phyloP scores from a whole-genome alignment of 176 grass and related monocot species.

The Oryza glumipatula region DNA sequence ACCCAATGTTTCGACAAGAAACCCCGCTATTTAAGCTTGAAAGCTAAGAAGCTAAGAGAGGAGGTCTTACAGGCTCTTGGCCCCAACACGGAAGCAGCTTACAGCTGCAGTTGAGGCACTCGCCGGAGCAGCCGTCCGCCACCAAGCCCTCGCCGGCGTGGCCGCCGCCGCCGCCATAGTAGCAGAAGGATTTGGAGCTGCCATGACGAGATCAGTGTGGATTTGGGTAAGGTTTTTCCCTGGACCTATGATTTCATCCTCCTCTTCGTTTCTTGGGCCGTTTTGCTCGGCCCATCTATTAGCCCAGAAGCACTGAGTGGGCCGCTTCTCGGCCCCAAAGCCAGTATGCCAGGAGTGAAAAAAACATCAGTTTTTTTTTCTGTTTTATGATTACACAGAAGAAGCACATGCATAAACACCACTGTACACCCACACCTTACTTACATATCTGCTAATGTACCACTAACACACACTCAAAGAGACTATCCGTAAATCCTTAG shows the following conservation, averaged over 20 bases:
- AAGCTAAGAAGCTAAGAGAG: neutral
- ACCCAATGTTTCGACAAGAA: neutral
- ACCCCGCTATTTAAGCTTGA: neutral
- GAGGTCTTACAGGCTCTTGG: conserved; percentile 40
- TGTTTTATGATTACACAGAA: no score
- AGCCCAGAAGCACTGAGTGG: neutral
- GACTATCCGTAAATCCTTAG: no score
- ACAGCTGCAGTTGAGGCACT: neutral
- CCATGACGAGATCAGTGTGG: neutral
- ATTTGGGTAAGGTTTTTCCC: conserved; percentile 44
- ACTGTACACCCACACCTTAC: no score
- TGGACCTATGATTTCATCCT: neutral
- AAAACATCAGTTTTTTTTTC: no score
- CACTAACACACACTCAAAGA: no score
- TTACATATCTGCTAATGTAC: no score
- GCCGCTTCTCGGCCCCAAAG: no score
- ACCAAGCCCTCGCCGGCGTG: conserved; percentile 41
- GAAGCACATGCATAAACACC: no score
- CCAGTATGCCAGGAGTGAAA: no score
- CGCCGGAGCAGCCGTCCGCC: conserved; percentile 9
- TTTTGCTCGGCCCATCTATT: neutral
- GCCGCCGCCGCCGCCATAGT: conserved; percentile 32
- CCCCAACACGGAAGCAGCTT: conserved; percentile 10
- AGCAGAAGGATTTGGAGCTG: conserved; percentile 29
- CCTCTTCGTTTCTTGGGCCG: neutral